Evolutionary conservation across 345 rosid genomes (phyloP).

Genomic region (Salix udensis): DNA sequence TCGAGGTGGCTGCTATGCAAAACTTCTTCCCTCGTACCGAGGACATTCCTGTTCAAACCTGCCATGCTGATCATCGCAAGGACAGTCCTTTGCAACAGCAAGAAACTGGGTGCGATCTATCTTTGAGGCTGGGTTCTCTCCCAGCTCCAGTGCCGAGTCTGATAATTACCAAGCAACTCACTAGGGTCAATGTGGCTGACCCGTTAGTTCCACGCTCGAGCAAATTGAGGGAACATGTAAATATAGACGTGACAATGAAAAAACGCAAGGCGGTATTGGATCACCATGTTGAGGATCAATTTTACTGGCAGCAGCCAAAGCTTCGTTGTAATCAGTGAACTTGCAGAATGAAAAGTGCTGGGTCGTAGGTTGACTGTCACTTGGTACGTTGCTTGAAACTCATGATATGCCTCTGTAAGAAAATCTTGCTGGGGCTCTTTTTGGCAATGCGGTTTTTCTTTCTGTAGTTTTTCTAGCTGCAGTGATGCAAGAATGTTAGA

Average conservation of each 20-base stretch:
- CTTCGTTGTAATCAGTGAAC: conserved; percentile 21
- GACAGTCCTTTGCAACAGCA: conserved; percentile 12
- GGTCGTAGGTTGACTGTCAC: background rate
- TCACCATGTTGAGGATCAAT: conserved; percentile 26
- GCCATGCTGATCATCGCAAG: conserved; percentile 5
- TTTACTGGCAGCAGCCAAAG: conserved; percentile 33
- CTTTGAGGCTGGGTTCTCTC: conserved; percentile 68
- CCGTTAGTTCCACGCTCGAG: conserved; percentile 18
- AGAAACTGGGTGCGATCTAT: conserved; percentile 55
- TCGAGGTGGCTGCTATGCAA: conserved; percentile 4
- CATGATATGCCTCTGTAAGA: conserved; percentile 17
- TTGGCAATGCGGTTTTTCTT: background rate
- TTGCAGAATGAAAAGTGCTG: conserved; percentile 24
- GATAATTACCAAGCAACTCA: background rate
- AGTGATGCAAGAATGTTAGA: conserved; percentile 17
- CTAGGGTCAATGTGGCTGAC: conserved; percentile 8
- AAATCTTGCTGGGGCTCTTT: conserved; percentile 16
- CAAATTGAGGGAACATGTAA: conserved; percentile 11
- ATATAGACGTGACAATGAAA: conserved; percentile 17
- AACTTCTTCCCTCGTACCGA: conserved; percentile 13
- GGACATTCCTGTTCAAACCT: conserved; percentile 8
- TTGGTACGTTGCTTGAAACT: conserved; percentile 21
- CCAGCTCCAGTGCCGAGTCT: conserved; percentile 20
- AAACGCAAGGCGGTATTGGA: conserved; percentile 37
- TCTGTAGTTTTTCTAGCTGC: conserved; percentile 2